phyloP scores from a whole-genome alignment of 2,329 filamentous ascomycete genomes.

The Beauveria scarabaeidicola region DNA sequence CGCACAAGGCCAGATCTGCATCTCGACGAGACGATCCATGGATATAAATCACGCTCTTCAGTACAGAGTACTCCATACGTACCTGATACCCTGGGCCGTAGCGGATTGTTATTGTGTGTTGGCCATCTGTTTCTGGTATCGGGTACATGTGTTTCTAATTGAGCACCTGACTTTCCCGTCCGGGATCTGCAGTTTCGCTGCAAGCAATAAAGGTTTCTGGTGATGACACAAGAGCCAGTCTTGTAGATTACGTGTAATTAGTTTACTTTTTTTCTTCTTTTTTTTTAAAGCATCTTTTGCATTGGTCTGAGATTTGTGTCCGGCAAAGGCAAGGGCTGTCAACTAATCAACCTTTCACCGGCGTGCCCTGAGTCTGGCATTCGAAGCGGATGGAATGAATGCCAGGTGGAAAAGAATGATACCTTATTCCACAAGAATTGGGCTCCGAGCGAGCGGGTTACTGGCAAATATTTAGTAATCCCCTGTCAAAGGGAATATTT shows the following conservation, averaged over 20 bases:
- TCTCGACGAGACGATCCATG: neutral
- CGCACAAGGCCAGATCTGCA: neutral
- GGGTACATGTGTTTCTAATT: neutral
- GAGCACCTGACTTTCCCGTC: neutral
- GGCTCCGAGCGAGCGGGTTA: too few species aligned
- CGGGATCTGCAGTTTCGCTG: neutral
- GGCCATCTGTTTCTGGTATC: neutral
- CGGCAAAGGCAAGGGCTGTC: neutral
- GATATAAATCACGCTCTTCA: neutral
- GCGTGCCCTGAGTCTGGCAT: neutral
- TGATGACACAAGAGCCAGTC: neutral
- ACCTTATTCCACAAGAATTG: neutral
- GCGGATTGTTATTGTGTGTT: neutral
- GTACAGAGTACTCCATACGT: neutral
- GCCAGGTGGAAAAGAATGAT: neutral
- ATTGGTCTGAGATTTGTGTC: neutral
- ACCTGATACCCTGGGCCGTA: neutral
- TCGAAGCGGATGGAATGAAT: slow-evolving; percentile 8
- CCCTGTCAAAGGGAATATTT: too few species aligned
- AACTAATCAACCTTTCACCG: neutral
- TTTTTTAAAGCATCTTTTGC: neutral
- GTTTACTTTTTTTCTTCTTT: too few species aligned
- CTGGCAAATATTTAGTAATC: too few species aligned
- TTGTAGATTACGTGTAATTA: neutral
- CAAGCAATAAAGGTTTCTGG: neutral